These are phyloP conservation scores for Candida broadrunensis DNA, from an alignment of 805 yeast species.

Conservation along the genomic window DNA sequence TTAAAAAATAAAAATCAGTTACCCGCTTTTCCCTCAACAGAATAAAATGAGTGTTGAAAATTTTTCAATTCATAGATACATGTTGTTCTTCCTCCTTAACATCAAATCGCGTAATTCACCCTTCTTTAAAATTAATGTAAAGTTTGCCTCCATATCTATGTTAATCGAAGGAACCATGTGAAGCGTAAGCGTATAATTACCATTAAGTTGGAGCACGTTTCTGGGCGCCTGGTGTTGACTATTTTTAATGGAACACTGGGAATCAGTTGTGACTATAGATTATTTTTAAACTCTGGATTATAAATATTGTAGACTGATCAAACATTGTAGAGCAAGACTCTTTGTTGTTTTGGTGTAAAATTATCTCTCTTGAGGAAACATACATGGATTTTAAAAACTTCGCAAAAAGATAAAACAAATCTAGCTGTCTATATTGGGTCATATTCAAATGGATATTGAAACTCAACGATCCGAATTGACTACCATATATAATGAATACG, in stretches of 20 bases:
- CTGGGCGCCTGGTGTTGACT: constrained; percentile 48
- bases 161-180: constrained; percentile 27
- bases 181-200: constrained; percentile 35
- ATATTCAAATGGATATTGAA: constrained; percentile 17
- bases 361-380: no score
- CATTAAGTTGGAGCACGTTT: constrained; percentile 39
- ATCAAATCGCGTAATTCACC: constrained; percentile 39
- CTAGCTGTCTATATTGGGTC: no score
- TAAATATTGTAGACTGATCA: no score
- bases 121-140: constrained; percentile 17
- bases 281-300: neutral
- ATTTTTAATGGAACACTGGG: constrained; percentile 36
- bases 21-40: no score
- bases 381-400: no score
- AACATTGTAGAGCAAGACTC: no score
- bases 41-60: no score
- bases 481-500: constrained; percentile 18
- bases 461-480: constrained; percentile 17
- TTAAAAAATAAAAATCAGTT: no score
- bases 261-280: constrained; percentile 44
- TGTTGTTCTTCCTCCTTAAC: constrained; percentile 18
- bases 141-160: constrained; percentile 8
- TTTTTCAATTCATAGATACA: no score
- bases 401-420: no score
- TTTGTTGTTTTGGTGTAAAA: no score